A percentile compares a stretch with the other conserved stretches of the same genome.
Conservation (phyloP, 257 asterid species). For the Apocynum venetum region DNA sequence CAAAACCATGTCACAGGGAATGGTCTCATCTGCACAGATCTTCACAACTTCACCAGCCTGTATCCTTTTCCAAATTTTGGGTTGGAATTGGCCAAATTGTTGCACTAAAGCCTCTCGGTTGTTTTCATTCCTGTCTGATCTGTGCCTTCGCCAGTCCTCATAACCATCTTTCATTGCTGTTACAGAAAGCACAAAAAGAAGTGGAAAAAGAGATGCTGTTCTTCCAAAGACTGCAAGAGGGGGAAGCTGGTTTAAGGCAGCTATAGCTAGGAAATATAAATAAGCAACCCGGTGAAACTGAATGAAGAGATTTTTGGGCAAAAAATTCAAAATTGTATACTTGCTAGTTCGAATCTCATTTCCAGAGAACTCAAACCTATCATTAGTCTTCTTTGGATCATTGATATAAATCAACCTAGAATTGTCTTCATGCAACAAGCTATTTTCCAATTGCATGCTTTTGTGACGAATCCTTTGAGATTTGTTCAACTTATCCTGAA, state of each 20-base stretch:
- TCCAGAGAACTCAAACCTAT: constrained; percentile 62
- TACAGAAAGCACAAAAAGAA: constrained; percentile 91
- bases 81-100: constrained; percentile 53
- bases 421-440: constrained; percentile 50
- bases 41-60: constrained; percentile 88
- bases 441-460: constrained; percentile 79
- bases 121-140: constrained; percentile 97
- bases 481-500: constrained; percentile 39
- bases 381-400: constrained; percentile 76
- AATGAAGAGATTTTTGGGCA: constrained; percentile 92
- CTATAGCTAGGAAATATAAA: constrained; percentile 89
- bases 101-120: constrained; percentile 83
- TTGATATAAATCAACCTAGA: constrained; percentile 80
- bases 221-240: constrained; percentile 99
- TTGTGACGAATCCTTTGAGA: constrained; percentile 57
- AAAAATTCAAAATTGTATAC: constrained; percentile 72
- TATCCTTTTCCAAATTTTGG: constrained; percentile 75
- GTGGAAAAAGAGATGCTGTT: constrained; percentile 93
- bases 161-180: constrained; percentile 98
- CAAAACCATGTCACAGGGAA: constrained; percentile 96
- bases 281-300: constrained; percentile 97
- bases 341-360: constrained; percentile 97
- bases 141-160: constrained; percentile 99
- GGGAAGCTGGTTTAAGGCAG: constrained; percentile 93
- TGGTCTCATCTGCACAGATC: constrained; percentile 72